Base-by-base conservation (phyloP, 202 grass and related monocot genomes). In the Saccharum hybrid region DNA sequence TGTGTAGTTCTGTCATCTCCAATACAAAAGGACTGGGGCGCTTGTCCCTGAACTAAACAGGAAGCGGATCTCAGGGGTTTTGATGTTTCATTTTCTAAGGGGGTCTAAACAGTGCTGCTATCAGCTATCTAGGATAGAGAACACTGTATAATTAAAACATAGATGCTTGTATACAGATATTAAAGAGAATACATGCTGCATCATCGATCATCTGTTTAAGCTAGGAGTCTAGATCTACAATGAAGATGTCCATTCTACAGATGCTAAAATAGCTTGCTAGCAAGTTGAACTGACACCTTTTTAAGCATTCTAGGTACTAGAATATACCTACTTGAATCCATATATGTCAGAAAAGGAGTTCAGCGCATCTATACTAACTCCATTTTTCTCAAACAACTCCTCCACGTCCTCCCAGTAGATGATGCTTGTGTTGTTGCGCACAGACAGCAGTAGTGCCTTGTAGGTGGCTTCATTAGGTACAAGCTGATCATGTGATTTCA, bases 321-420 rank as follows among this genome's bases (percentile, higher is more conserved):
- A 21, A n/a, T 57, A 21, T 57, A 30, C 22, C 60, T 1, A 4
- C 63, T 19, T 38, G 14, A 39, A 42, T 43, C 38, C 11, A 10
- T 21, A 13, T 2, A 14, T 22, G 0, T 6, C 38, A 23, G 18
- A 40, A 41, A n/a, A 4, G 9, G 8, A 21, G 18, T 19, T 21
- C 19, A 42, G 4, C 10, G 3, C 19, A 2, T 69, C 19, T 22
- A 11, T 41, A 41, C 18, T 14, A 12, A 70, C n/a, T 12, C 39
- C 67, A 43, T 42, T 70, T 12, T 26, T 70, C 67, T 70, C 67
- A 7, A 60, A 23, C 21, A 70, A 43, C 67, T 70, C 67, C 39
- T 2, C 67, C 67, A 26, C 67, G 10, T 23, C 10, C 39, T 70
- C 39, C 67, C 39, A 42, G 0, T 43, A 13, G 37, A n/a, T 1